Percentiles rank a stretch among this genome's conserved stretches.
Conservation (phyloP, 2,329 filamentous ascomycete species). For the Aspergillus udagawae region DNA sequence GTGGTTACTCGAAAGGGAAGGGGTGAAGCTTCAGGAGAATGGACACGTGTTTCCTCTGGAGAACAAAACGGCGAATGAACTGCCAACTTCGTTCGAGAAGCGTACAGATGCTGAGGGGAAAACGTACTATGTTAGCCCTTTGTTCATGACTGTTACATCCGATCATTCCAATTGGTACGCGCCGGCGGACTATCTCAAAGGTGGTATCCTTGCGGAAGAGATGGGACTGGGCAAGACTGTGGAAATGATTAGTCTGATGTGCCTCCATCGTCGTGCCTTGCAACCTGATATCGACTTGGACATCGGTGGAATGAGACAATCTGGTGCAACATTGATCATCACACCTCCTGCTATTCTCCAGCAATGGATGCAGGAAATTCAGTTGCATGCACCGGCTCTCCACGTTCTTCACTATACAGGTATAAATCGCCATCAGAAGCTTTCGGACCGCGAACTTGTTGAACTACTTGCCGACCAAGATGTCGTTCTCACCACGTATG, state of each 20-base stretch:
- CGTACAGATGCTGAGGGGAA: constrained; percentile 36
- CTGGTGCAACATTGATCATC: constrained; percentile 59
- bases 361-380: constrained; percentile 61
- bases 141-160: constrained; percentile 38
- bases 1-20: constrained; percentile 46
- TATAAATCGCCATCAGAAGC: constrained; percentile 36
- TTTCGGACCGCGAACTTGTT: constrained; percentile 40
- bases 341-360: constrained; percentile 58
- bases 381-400: constrained; percentile 53
- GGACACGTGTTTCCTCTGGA: constrained; percentile 24
- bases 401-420: constrained; percentile 56
- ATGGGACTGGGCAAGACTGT: constrained; percentile 51
- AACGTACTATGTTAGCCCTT: constrained; percentile 38
- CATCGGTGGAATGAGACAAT: constrained; percentile 31
- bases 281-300: constrained; percentile 13
- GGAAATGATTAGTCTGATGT: constrained; percentile 46
- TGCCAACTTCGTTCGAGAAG: constrained; percentile 38
- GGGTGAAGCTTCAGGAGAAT: constrained; percentile 30
- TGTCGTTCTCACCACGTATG: constrained; percentile 61
- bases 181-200: constrained; percentile 28
- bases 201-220: constrained; percentile 48
- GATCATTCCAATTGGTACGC: constrained; percentile 33
- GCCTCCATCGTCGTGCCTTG: constrained; percentile 32
- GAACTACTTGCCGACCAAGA: constrained; percentile 48
- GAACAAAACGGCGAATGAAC: constrained; percentile 2